Evolutionary conservation across 2,329 filamentous ascomycete genomes (phyloP), one percentile per base, ranked within the genome.

Genomic region (Onygenales sp.): DNA sequence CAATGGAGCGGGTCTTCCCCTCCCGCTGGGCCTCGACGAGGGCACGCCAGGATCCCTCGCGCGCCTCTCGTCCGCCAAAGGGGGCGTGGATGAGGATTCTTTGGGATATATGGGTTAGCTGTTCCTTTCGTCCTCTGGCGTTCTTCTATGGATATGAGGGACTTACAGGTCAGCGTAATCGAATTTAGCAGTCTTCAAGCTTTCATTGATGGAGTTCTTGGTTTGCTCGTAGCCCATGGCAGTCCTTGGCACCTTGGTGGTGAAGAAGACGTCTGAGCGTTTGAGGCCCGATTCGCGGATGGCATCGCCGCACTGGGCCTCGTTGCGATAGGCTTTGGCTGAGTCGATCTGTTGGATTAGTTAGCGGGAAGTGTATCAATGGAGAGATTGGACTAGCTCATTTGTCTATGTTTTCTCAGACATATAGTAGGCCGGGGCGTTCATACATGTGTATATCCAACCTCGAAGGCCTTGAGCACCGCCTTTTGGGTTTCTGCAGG

Each of bases 101-200:
- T 51, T 40, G 14, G 37, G 13, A 33, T 43, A n/a, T 2, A 48
- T 5, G 31, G 10, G 2, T 43, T 33, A 21, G 43, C 27, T 42
- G 51, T 37, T 47, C 7, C 4, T 43, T 14, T 49, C 13, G 5
- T 14, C 5, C 9, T 9, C 9, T 9, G n/a, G 9, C 27, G 1
- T 34, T 31, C 14, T 31, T 13, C 6, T 53, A 43, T 13, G 48
- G 40, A 49, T 3, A 34, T 17, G 17, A 43, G 21, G 31, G 42
- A 2, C 67, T 79, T 78, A 73, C 53, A 88, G 75, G 61, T 88
- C 84, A 57, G 87, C 76, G 65, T 87, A 88, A 21, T 75, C 79
- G 4, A 87, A 73, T 11, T 80, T 78, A 0, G 83, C 81, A 55
- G 82, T 76, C 51, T 75, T 69, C 21, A 91, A 71, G 13, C 83